phyloP scores from a whole-genome alignment of 2,329 filamentous ascomycete genomes.

The Microdochium bolleyi region DNA sequence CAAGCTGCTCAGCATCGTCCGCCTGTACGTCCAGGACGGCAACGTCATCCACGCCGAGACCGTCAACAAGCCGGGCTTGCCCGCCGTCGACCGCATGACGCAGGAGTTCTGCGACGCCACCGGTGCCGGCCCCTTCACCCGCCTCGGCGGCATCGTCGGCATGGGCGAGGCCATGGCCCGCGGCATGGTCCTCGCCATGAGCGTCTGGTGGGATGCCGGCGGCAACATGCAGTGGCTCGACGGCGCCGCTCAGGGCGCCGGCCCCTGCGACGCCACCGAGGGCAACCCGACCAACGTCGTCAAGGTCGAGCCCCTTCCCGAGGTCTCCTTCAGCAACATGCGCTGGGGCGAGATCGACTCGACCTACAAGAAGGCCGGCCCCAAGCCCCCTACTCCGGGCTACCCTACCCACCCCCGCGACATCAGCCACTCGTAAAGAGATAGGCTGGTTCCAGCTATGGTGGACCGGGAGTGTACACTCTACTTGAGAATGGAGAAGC shows the following conservation, averaged over 20 bases:
- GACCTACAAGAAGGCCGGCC: constrained; percentile 25
- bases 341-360: constrained; percentile 46
- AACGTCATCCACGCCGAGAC: constrained; percentile 22
- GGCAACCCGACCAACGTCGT: constrained; percentile 38
- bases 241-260: constrained; percentile 37
- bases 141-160: constrained; percentile 28
- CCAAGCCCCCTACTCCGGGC: background rate
- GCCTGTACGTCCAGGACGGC: constrained; percentile 25
- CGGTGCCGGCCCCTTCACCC: constrained; percentile 20
- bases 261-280: constrained; percentile 37
- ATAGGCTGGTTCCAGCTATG: too few species aligned
- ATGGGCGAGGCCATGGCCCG: constrained; percentile 34
- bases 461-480: too few species aligned
- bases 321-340: constrained; percentile 48
- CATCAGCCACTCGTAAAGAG: too few species aligned
- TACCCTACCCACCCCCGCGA: too few species aligned
- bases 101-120: constrained; percentile 26
- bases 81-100: constrained; percentile 23
- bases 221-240: constrained; percentile 47
- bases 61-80: constrained; percentile 20
- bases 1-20: constrained; percentile 21
- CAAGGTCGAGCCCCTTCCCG: constrained; percentile 31
- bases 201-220: constrained; percentile 42
- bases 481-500: too few species aligned
- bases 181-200: constrained; percentile 42